Conservation (phyloP, 345 rosid species). For the Aquilaria yunnanensis region DNA sequence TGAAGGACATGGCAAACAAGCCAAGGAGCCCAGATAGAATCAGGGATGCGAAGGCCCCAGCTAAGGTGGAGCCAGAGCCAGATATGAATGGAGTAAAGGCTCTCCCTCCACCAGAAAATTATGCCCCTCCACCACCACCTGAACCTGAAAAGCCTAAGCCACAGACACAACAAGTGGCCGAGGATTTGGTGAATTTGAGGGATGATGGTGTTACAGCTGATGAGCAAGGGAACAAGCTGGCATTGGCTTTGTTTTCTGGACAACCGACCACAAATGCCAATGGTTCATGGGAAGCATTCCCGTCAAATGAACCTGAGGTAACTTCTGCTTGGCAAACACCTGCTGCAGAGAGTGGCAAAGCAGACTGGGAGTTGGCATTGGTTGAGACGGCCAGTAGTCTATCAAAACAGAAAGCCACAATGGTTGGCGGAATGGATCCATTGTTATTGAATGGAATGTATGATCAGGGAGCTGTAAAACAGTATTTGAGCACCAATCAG, state of each 20-base stretch:
- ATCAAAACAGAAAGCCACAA: slow-evolving; percentile 60
- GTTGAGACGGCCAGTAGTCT: slow-evolving; percentile 79
- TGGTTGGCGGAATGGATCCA: slow-evolving; percentile 80
- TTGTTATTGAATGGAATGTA: slow-evolving; percentile 85
- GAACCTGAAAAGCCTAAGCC: slow-evolving; percentile 38
- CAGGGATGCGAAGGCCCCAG: slow-evolving; percentile 33
- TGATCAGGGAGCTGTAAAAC: slow-evolving; percentile 90
- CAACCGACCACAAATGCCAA: slow-evolving; percentile 35
- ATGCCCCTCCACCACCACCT: slow-evolving; percentile 44
- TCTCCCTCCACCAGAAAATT: slow-evolving; percentile 69
- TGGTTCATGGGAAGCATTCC: slow-evolving; percentile 88
- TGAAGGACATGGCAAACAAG: slow-evolving; percentile 67
- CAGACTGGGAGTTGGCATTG: slow-evolving; percentile 93
- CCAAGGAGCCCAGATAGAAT: slow-evolving; percentile 60
- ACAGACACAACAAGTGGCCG: slow-evolving; percentile 37
- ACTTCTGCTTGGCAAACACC: slow-evolving; percentile 83
- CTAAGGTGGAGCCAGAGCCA: slow-evolving; percentile 33
- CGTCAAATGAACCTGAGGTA: slow-evolving; percentile 39
- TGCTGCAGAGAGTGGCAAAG: slow-evolving; percentile 79
- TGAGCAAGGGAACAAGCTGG: slow-evolving; percentile 85
- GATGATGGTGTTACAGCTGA: slow-evolving; percentile 68
- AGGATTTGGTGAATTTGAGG: slow-evolving; percentile 71
- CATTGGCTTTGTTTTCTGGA: slow-evolving; percentile 73
- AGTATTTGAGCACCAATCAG: slow-evolving; percentile 60
- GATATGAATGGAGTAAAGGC: slow-evolving; percentile 84